Evolutionary conservation across 371 early-diverging fungal genomes (phyloP), one percentile per base, ranked within the genome.

Genomic region (Lichtheimia corymbifera): DNA sequence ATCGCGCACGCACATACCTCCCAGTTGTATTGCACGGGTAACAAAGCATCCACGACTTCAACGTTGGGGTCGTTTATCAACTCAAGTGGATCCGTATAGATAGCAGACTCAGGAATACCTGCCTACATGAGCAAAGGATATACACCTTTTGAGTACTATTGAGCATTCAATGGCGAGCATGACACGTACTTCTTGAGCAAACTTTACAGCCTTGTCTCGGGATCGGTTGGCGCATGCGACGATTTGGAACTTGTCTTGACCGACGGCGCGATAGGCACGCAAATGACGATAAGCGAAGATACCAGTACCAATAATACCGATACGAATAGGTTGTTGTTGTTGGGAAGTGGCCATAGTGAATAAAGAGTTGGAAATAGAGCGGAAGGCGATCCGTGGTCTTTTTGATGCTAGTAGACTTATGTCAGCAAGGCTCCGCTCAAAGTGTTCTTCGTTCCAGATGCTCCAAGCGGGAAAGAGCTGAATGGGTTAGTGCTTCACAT

Each of bases 261-360:
- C 76, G 5, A 78, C 59, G 14, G 70, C 66, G 42, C 64, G 45
- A 43, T 73, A 78, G 17, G 82, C 82, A 44, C 74, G 64, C 55
- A 78, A 60, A 55, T 81, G 82, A 47, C 82, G 78, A 44, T 76
- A 64, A 54, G 82, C 82, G 59, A 81, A 81, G 43, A 81, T 78
- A 41, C 82, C 82, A 25, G 82, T 81, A 43, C 81, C 81, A 27
- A 81, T 72, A 50, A 81, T 81, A 64, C 78, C 82, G 27, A 81
- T 61, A 44, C 63, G 71, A 40, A 81, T 71, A 60, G 80, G 77
- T 53, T 53, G 35, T 35, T 35, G 35, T 35, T 35, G 35, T 9
- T 6, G 11, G 11, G 11, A 9, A 35, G 35, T 35, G 9, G 35
- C 6, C 35, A 35, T 35, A 11, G 11, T 35, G 35, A 4, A 35